phyloP scores from a whole-genome alignment of 139 green algal genomes.

The Coccomyxa sp. region DNA sequence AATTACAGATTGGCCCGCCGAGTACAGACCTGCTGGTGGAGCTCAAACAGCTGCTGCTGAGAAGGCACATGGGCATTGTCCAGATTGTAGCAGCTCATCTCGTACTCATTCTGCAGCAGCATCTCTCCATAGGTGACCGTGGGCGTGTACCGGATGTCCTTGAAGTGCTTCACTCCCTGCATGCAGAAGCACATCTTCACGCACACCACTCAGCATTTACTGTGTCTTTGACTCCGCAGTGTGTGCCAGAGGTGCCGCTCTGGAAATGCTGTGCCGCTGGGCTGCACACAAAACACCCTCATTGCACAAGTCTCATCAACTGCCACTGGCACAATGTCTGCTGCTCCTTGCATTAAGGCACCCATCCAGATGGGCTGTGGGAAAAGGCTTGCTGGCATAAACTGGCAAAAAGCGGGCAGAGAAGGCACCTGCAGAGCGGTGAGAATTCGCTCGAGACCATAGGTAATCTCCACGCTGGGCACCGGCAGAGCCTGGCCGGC shows the following conservation, averaged over 20 bases:
- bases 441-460: constrained; percentile 96
- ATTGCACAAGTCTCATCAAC: too few relatives aligned
- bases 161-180: constrained; percentile 94
- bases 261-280: background rate
- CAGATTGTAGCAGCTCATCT: constrained; percentile 87
- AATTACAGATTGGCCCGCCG: too few relatives aligned
- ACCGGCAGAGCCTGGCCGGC: constrained; percentile 68
- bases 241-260: background rate
- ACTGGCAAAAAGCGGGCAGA: background rate
- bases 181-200: background rate
- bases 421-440: constrained; percentile 79
- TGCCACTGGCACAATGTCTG: too few relatives aligned
- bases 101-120: constrained; percentile 96
- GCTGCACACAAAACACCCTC: too few relatives aligned
- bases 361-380: background rate
- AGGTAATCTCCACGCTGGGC: constrained; percentile 97
- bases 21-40: constrained; percentile 35
- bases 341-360: too few relatives aligned
- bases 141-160: constrained; percentile 80
- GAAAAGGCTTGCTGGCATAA: background rate
- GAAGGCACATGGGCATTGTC: constrained; percentile 81
- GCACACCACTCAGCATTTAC: background rate
- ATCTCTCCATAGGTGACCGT: constrained; percentile 95
- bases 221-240: background rate
- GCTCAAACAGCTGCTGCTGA: constrained; percentile 72